Base-by-base conservation (phyloP, 208 protist species). In the Leishmania tarentolae region DNA sequence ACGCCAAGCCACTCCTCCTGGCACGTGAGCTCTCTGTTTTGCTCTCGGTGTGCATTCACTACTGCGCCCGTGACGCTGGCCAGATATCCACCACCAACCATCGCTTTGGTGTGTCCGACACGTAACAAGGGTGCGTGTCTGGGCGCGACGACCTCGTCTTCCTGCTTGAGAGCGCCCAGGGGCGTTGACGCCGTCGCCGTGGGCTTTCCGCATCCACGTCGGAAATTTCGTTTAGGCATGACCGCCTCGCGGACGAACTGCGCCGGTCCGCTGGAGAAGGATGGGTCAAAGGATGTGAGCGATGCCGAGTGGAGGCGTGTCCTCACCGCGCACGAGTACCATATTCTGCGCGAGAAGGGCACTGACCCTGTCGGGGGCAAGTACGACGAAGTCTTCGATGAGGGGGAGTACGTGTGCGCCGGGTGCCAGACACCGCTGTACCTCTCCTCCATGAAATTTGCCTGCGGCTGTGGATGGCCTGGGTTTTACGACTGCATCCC, bases 401-500 rank as follows among this genome's bases (percentile, higher is more conserved):
- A 91, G 0, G 95, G 95, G 69, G 75, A 76, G 47, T 98, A 97
- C 79, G 80, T 84, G 68, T 98, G 95, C 74, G 92, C 91, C 3
- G 95, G 72, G 15, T 98, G 95, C 75, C 86, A 87, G 40, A 85
- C 91, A n/a, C 90, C 86, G n/a, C 87, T 98, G 24, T 98, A 97
- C 85, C 92, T 84, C 28, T 94, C 93, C 15, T 83, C 59, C 35
- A 96, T 96, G 90, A 98, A 98, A 84, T 98, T 96, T 81, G 90
- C 80, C 50, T 96, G 93, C 69, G 89, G 91, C 42, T 98, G 95
- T 74, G 95, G 95, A 44, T 98, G 95, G 95, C 95, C 95, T 0
- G 94, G 90, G 0, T 98, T 97, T 80, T 95, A 88, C 79, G 92
- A 97, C 79, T 96, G 93, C 82, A 81, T 97, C 21, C 91, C 90